phyloP scores from a whole-genome alignment of 495 filamentous ascomycete genomes.

The Hypoxylon crocopeplum region DNA sequence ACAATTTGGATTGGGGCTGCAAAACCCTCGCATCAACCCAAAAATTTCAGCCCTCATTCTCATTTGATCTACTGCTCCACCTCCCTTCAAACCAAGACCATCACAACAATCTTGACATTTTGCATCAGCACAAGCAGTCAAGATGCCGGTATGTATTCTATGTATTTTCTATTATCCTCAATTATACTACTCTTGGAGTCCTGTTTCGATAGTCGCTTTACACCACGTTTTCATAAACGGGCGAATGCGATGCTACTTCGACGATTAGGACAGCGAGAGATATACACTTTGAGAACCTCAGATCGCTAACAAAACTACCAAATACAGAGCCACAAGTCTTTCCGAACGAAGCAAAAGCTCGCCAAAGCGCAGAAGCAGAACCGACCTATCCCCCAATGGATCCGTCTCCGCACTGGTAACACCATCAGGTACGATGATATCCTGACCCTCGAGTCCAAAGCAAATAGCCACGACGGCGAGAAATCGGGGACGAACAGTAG shows the following conservation, averaged over 20 bases:
- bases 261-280: too few species aligned
- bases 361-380: conserved; percentile 99
- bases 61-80: conserved; percentile 39
- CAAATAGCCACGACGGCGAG: background rate
- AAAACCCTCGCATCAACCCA: conserved; percentile 41
- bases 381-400: conserved; percentile 99
- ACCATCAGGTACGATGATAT: conserved; percentile 84
- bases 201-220: too few species aligned
- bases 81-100: conserved; percentile 44
- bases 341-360: conserved; percentile 99
- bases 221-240: too few species aligned
- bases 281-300: background rate
- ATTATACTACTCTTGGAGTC: too few species aligned
- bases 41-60: conserved; percentile 34
- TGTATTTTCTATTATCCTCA: too few species aligned
- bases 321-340: conserved; percentile 93
- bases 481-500: conserved; percentile 2
- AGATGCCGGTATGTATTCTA: conserved; percentile 79
- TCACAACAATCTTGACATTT: conserved; percentile 49
- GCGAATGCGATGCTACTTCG: too few species aligned
- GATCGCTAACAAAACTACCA: conserved; percentile 24
- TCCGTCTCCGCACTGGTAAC: conserved; percentile 95
- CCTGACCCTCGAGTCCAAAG: background rate
- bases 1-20: conserved; percentile 50
- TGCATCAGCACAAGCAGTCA: conserved; percentile 63